A percentile compares a stretch with the other conserved stretches of the same genome.
Conservation (phyloP, 2,329 filamentous ascomycete species). For the Xylariaceae sp. region DNA sequence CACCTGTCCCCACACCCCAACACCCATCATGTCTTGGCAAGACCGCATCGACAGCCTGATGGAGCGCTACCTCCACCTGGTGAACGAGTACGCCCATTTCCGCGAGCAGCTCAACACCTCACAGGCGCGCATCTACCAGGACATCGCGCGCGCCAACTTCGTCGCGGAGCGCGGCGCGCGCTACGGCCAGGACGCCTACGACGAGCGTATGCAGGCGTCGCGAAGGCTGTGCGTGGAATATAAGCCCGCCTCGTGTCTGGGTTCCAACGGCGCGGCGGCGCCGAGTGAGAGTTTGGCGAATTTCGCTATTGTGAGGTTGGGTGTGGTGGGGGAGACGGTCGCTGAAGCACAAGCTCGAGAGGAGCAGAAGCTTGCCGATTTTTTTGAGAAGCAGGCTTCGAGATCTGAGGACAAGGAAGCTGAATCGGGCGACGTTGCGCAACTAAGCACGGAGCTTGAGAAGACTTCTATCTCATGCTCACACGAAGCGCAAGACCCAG, state of each 20-base stretch:
- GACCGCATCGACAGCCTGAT: slow-evolving; percentile 57
- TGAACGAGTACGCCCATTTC: slow-evolving; percentile 62
- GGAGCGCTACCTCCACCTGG: slow-evolving; percentile 57
- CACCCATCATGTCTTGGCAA: not conserved
- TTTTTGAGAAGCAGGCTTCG: too few relatives aligned
- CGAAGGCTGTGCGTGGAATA: slow-evolving; percentile 37
- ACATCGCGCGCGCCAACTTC: slow-evolving; percentile 72
- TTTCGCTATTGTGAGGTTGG: too few relatives aligned
- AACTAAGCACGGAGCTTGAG: not conserved
- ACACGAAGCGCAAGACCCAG: not conserved
- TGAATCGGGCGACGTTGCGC: not conserved
- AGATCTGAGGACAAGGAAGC: not conserved
- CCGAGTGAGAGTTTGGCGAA: too few relatives aligned
- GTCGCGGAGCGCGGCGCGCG: slow-evolving; percentile 55
- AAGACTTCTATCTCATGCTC: not conserved
- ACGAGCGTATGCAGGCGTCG: slow-evolving; percentile 64
- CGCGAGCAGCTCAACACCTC: slow-evolving; percentile 48
- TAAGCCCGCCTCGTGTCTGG: not conserved
- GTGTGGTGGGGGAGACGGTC: too few relatives aligned
- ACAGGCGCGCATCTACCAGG: slow-evolving; percentile 52
- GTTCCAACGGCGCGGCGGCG: too few relatives aligned
- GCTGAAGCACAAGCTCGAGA: too few relatives aligned
- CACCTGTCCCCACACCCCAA: too few relatives aligned
- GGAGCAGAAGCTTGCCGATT: too few relatives aligned
- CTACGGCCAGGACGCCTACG: slow-evolving; percentile 67